Conservation (phyloP, 2,329 filamentous ascomycete species). For the Calonectria pseudoreteaudii region DNA sequence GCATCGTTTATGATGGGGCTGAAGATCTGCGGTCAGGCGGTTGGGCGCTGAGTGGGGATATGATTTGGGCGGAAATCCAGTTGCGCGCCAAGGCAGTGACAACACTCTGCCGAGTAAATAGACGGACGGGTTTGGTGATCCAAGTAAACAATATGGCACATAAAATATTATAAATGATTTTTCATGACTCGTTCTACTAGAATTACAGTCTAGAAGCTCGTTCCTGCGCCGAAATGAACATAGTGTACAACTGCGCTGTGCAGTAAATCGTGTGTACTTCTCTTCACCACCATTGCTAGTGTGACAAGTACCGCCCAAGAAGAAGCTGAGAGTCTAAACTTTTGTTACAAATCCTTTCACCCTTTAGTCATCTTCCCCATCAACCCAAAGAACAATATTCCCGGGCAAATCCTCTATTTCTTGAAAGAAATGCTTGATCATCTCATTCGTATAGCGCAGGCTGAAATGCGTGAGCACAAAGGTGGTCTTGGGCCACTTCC, state of each 20-base stretch:
- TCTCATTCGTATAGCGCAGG: slow-evolving; percentile 56
- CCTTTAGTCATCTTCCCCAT: slow-evolving; percentile 46
- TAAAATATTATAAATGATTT: not conserved
- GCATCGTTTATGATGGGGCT: not conserved
- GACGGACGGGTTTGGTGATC: not conserved
- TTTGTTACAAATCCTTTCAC: not conserved
- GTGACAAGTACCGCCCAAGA: not conserved
- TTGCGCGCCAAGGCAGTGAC: not conserved
- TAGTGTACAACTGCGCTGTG: not conserved
- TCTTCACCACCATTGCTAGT: not conserved
- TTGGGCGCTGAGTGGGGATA: not conserved
- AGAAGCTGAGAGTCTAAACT: not conserved
- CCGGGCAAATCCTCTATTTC: slow-evolving; percentile 51
- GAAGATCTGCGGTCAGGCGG: not conserved
- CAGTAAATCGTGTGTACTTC: not conserved
- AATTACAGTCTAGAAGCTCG: not conserved
- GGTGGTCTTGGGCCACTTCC: slow-evolving; percentile 55
- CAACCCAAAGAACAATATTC: slow-evolving; percentile 62
- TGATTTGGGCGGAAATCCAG: not conserved
- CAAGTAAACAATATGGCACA: not conserved
- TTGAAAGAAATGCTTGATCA: slow-evolving; percentile 55
- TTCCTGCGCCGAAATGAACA: not conserved
- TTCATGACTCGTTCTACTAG: not conserved
- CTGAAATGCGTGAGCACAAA: slow-evolving; percentile 64
- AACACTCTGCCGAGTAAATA: not conserved